A percentile compares a stretch with the other conserved stretches of the same genome.
Conservation (phyloP, 768 basidiomycete species). For the Porpolomopsis calyptriformis region DNA sequence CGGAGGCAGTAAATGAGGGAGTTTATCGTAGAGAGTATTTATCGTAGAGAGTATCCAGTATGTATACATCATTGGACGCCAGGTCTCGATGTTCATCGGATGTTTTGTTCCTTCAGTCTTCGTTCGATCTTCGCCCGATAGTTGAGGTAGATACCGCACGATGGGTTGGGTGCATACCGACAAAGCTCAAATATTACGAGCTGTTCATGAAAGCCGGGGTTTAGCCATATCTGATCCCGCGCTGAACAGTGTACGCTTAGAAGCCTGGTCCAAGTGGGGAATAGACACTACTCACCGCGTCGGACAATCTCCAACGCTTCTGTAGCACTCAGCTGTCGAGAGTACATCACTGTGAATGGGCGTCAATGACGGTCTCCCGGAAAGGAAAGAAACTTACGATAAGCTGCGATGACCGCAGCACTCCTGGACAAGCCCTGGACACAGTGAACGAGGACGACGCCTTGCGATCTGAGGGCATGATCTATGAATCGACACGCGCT, state of each 20-base stretch:
- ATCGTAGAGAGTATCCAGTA: no score
- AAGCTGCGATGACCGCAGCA: conserved; percentile 65
- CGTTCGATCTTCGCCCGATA: conserved; percentile 52
- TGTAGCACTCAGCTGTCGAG: conserved; percentile 43
- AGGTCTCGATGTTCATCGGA: no score
- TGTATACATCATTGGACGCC: neutral
- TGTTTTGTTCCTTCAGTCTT: conserved; percentile 32
- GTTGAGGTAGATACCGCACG: conserved; percentile 53
- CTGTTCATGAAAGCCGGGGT: conserved; percentile 72
- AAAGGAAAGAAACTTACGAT: conserved; percentile 37
- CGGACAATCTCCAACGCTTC: conserved; percentile 53
- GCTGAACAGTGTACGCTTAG: conserved; percentile 27
- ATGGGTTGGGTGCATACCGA: conserved; percentile 48
- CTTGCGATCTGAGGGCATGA: conserved; percentile 44
- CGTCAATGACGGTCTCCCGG: conserved; percentile 5
- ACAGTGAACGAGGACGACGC: conserved; percentile 57
- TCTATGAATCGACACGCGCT: conserved; percentile 57
- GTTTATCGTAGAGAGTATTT: no score
- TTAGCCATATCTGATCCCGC: conserved; percentile 70
- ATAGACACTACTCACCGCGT: conserved; percentile 31
- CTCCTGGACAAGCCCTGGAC: conserved; percentile 57
- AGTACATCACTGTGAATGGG: conserved; percentile 50
- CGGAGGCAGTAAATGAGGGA: no score
- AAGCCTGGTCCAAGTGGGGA: conserved; percentile 1
- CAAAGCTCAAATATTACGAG: conserved; percentile 68